Percentiles rank a stretch among this genome's conserved stretches.
Evolutionary conservation across 2,329 filamentous ascomycete genomes (phyloP).

Genomic region (Diaporthe citrichinensis): DNA sequence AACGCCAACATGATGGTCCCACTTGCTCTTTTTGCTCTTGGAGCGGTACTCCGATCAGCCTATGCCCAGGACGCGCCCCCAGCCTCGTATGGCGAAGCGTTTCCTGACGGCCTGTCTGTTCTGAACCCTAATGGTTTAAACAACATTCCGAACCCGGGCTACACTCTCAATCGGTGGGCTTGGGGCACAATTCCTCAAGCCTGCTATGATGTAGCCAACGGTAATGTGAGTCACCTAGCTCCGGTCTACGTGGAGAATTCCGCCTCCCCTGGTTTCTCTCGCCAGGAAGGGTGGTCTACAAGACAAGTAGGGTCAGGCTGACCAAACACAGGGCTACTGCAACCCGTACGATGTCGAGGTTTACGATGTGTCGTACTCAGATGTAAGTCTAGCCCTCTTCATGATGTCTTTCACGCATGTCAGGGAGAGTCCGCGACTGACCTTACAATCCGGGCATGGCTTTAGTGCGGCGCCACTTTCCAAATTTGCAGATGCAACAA

Average conservation of each 20-base stretch:
- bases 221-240: background rate
- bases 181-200: background rate
- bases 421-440: background rate
- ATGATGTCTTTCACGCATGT: background rate
- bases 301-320: background rate
- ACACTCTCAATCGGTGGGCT: background rate
- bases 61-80: background rate
- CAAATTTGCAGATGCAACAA: background rate
- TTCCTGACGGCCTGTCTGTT: background rate
- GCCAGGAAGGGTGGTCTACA: background rate
- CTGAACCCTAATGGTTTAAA: background rate
- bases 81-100: background rate
- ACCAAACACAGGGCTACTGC: background rate
- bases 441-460: background rate
- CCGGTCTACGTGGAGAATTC: background rate
- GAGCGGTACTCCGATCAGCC: background rate
- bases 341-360: background rate
- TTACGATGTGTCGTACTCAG: background rate
- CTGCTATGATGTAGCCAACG: background rate
- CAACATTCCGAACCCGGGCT: background rate
- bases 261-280: background rate
- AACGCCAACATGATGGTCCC: background rate
- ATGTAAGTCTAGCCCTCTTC: background rate
- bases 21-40: background rate
- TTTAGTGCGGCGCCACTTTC: background rate